Evolutionary conservation across 2,329 filamentous ascomycete species (phyloP).

Genomic region (Alternaria brassicae): DNA sequence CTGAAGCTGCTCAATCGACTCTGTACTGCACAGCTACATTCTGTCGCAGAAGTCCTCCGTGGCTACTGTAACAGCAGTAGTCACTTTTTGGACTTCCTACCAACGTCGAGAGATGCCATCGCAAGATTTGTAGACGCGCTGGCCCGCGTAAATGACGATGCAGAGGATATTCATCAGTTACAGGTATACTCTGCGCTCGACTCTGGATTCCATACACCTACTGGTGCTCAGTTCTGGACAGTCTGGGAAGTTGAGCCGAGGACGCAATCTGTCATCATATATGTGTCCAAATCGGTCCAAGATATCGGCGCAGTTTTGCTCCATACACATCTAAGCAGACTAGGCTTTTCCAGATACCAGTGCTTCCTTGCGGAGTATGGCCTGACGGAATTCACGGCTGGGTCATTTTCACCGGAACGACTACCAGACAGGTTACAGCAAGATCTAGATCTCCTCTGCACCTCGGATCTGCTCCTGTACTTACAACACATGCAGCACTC

Average conservation of each 20-base stretch:
- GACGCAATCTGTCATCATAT: slow-evolving; percentile 40
- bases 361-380: slow-evolving; percentile 45
- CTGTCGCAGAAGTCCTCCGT: slow-evolving; percentile 23
- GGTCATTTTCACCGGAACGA: slow-evolving; percentile 11
- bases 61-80: slow-evolving; percentile 25
- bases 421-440: slow-evolving; percentile 41
- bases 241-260: slow-evolving; percentile 44
- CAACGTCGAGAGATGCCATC: slow-evolving; percentile 34
- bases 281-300: slow-evolving; percentile 47
- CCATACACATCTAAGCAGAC: slow-evolving; percentile 46
- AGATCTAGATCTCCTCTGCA: slow-evolving; percentile 44
- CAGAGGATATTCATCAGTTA: slow-evolving; percentile 38
- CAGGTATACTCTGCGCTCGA: slow-evolving; percentile 47
- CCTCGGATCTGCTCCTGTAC: slow-evolving; percentile 44
- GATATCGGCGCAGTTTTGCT: slow-evolving; percentile 39
- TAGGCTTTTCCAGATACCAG: slow-evolving; percentile 46
- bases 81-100: slow-evolving; percentile 27
- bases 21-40: slow-evolving; percentile 33
- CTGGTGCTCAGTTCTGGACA: slow-evolving; percentile 45
- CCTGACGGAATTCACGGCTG: slow-evolving; percentile 24
- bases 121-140: slow-evolving; percentile 33
- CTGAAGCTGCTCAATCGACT: slow-evolving; percentile 41
- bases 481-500: slow-evolving; percentile 46
- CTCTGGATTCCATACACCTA: slow-evolving; percentile 48
- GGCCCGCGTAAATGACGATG: slow-evolving; percentile 32